phyloP scores from a whole-genome alignment of 305 asterid genomes.

The Coffea humblotiana region DNA sequence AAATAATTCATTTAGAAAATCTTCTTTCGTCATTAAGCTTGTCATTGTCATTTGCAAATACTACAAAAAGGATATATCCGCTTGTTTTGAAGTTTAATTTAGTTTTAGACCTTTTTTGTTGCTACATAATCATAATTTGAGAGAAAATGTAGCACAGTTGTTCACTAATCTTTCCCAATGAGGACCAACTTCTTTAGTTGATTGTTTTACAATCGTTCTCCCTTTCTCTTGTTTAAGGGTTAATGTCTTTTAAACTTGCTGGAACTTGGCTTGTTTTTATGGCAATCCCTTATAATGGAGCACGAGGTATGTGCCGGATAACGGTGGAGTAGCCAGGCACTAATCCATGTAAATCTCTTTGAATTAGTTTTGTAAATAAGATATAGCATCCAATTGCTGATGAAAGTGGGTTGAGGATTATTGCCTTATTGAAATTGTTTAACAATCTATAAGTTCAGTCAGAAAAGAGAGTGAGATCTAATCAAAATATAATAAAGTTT shows the following conservation, averaged over 20 bases:
- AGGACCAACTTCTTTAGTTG: conserved; percentile 15
- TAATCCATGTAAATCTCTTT: conserved; percentile 87
- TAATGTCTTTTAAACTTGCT: background rate
- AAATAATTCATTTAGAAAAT: no score
- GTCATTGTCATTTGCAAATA: no score
- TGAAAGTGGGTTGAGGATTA: conserved; percentile 58
- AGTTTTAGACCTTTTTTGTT: background rate
- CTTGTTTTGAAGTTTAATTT: background rate
- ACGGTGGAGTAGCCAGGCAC: conserved; percentile 84
- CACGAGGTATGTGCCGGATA: conserved; percentile 67
- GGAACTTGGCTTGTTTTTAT: conserved; percentile 25
- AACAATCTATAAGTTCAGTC: no score
- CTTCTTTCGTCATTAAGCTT: no score
- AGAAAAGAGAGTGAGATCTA: no score
- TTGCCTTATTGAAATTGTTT: background rate
- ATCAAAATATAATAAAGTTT: no score
- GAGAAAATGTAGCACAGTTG: conserved; percentile 2
- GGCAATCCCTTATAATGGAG: conserved; percentile 77
- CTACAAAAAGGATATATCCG: no score
- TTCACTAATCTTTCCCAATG: conserved; percentile 22
- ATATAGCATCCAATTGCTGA: conserved; percentile 92
- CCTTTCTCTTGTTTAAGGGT: background rate
- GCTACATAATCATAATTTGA: background rate
- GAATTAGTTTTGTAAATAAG: conserved; percentile 73
- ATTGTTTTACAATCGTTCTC: conserved; percentile 9